phyloP scores from a whole-genome alignment of 2,329 filamentous ascomycete species.

The Westerdykella sp. region DNA sequence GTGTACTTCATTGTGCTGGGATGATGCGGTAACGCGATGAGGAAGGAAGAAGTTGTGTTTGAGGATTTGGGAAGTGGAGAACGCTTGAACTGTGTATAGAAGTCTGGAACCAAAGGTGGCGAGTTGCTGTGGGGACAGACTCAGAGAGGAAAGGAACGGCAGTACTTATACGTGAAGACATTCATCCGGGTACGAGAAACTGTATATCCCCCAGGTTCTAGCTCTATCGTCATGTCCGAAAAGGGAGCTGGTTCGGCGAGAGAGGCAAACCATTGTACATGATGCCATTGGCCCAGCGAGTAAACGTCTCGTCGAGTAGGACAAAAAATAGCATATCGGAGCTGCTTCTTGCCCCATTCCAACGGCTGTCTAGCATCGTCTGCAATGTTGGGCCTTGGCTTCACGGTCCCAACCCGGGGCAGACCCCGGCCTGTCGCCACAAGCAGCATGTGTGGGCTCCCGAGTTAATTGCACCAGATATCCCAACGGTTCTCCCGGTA shows the following conservation, averaged over 20 bases:
- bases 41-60: background rate
- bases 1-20: slow-evolving; percentile 21
- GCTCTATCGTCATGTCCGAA: slow-evolving; percentile 9
- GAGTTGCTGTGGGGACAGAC: slow-evolving; percentile 2
- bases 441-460: slow-evolving; percentile 11
- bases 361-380: slow-evolving; percentile 4
- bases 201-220: slow-evolving; percentile 7
- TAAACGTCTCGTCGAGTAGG: slow-evolving; percentile 1
- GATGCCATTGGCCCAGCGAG: slow-evolving; percentile 10
- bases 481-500: slow-evolving; percentile 13
- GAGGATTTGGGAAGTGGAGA: background rate
- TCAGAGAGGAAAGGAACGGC: slow-evolving; percentile 14
- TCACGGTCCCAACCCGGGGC: slow-evolving; percentile 7
- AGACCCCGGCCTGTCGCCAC: slow-evolving; percentile 16
- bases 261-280: slow-evolving; percentile 12
- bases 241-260: slow-evolving; percentile 2
- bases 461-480: slow-evolving; percentile 18
- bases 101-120: slow-evolving; percentile 1
- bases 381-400: slow-evolving; percentile 9
- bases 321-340: slow-evolving; percentile 17
- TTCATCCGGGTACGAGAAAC: slow-evolving; percentile 19
- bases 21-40: background rate
- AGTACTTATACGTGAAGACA: slow-evolving; percentile 6
- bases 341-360: slow-evolving; percentile 4
- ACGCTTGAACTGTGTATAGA: slow-evolving; percentile 2